Evolutionary conservation across 2,329 filamentous ascomycete species (phyloP).

Genomic region (Venturia effusa): DNA sequence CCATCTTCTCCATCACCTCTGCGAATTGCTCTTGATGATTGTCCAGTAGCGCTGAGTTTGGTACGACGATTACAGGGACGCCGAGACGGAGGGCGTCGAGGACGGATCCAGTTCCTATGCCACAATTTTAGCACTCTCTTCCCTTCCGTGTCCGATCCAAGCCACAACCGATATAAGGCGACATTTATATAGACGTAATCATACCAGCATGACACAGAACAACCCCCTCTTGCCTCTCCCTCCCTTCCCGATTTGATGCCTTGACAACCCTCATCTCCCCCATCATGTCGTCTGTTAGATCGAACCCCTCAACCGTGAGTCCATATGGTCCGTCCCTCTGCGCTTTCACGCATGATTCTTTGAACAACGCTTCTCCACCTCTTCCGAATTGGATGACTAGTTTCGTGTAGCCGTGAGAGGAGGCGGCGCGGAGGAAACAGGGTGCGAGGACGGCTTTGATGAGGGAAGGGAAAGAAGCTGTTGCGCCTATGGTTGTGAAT

Average conservation of each 20-base stretch:
- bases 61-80: slow-evolving; percentile 76
- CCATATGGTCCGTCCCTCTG: slow-evolving; percentile 5
- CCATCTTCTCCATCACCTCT: slow-evolving; percentile 58
- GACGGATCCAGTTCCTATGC: slow-evolving; percentile 74
- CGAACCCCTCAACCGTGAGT: slow-evolving; percentile 15
- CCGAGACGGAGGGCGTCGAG: slow-evolving; percentile 67
- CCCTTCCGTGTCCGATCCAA: neutral
- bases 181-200: too few species aligned
- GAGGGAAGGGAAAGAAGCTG: slow-evolving; percentile 67
- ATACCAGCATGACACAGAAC: slow-evolving; percentile 84
- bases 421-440: slow-evolving; percentile 52
- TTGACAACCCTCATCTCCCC: slow-evolving; percentile 41
- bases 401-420: slow-evolving; percentile 52
- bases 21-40: slow-evolving; percentile 91
- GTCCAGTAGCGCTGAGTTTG: slow-evolving; percentile 70
- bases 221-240: slow-evolving; percentile 47
- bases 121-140: neutral
- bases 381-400: slow-evolving; percentile 74
- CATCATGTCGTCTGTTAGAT: slow-evolving; percentile 13
- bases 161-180: too few species aligned
- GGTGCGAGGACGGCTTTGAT: slow-evolving; percentile 48
- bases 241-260: slow-evolving; percentile 22
- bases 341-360: slow-evolving; percentile 17
- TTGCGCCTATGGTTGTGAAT: slow-evolving; percentile 88
- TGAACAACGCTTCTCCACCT: slow-evolving; percentile 46